Conservation (phyloP, 2,329 filamentous ascomycete genomes). For the Capronia coronata region DNA sequence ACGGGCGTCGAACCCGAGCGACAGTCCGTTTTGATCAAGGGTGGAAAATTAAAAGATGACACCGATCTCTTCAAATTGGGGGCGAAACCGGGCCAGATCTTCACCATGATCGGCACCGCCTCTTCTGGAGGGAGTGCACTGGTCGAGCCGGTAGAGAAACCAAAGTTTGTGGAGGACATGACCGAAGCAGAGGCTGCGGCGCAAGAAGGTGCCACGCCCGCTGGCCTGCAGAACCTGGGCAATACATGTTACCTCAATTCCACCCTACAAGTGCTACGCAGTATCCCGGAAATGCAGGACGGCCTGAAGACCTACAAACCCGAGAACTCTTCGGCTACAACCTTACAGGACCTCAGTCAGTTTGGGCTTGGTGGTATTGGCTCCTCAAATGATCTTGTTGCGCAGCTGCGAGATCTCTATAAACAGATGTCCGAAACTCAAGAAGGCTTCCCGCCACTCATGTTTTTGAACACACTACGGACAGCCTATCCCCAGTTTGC, state of each 20-base stretch:
- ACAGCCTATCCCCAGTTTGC: conserved; percentile 84
- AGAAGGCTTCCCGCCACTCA: conserved; percentile 72
- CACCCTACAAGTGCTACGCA: conserved; percentile 81
- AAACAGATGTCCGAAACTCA: conserved; percentile 85
- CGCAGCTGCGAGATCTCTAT: conserved; percentile 74
- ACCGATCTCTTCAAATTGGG: conserved; percentile 75
- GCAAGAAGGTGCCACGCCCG: conserved; percentile 75
- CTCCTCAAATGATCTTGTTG: conserved; percentile 63
- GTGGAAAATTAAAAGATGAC: conserved; percentile 91
- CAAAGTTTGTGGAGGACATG: conserved; percentile 96
- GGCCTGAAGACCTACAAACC: conserved; percentile 60
- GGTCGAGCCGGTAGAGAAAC: conserved; percentile 66
- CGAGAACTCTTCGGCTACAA: conserved; percentile 28
- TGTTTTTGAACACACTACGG: conserved; percentile 75
- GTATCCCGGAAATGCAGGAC: conserved; percentile 84
- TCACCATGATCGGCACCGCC: conserved; percentile 95
- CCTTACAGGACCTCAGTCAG: conserved; percentile 43
- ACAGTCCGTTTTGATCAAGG: conserved; percentile 93
- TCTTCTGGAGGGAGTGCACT: conserved; percentile 54
- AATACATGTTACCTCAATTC: conserved; percentile 99
- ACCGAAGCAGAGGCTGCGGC: conserved; percentile 84
- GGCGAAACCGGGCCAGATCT: conserved; percentile 75
- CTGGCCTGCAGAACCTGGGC: conserved; percentile 83
- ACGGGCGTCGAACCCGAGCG: conserved; percentile 94
- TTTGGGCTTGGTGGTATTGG: conserved; percentile 54